Percentiles rank a stretch among this genome's conserved stretches.
Evolutionary conservation across 2,329 filamentous ascomycete species (phyloP).

Genomic region (Xylaria sp.): DNA sequence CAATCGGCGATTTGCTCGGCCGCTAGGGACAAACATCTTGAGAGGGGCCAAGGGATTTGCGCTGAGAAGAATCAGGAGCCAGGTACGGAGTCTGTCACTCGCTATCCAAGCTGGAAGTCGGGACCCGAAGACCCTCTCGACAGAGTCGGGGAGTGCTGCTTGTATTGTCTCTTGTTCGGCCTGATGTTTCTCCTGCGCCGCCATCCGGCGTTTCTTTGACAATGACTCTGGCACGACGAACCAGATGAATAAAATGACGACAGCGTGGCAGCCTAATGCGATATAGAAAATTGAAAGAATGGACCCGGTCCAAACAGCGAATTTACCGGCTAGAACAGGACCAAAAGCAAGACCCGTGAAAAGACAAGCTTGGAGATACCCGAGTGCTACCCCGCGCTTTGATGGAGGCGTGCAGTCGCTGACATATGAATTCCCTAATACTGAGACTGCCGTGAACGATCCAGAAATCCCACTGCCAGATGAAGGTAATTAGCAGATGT

Average conservation of each 20-base stretch:
- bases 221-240: constrained; percentile 87
- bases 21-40: constrained; percentile 78
- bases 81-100: constrained; percentile 41
- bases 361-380: constrained; percentile 88
- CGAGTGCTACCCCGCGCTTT: constrained; percentile 82
- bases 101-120: constrained; percentile 37
- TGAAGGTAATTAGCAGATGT: constrained; percentile 8
- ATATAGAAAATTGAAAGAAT: constrained; percentile 88
- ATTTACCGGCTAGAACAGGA: constrained; percentile 80
- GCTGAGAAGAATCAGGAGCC: constrained; percentile 53
- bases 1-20: constrained; percentile 68
- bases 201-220: constrained; percentile 74
- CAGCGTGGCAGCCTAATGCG: constrained; percentile 74
- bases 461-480: constrained; percentile 72
- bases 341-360: constrained; percentile 91
- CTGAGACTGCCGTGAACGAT: constrained; percentile 84
- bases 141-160: constrained; percentile 37
- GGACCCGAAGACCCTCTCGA: constrained; percentile 36
- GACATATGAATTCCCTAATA: constrained; percentile 84
- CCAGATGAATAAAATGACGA: constrained; percentile 77
- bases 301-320: constrained; percentile 79
- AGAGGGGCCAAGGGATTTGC: constrained; percentile 81
- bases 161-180: constrained; percentile 53
- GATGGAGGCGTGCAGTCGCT: constrained; percentile 88
- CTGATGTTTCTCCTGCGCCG: constrained; percentile 74